Conservation (phyloP, 305 asterid genomes). For the Fraxinus angustifolia region DNA sequence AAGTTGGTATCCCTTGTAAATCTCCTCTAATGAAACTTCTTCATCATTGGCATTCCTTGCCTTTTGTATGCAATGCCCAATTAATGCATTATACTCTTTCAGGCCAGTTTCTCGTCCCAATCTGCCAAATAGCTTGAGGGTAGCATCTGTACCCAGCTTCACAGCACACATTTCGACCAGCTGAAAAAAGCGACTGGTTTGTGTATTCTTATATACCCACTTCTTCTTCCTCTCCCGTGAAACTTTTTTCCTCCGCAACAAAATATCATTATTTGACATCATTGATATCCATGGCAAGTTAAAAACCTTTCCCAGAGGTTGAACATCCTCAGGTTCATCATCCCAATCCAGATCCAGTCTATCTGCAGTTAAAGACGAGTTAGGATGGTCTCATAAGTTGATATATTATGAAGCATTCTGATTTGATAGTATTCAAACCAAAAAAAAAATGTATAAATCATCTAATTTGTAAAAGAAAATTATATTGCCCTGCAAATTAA, state of each 20-base stretch:
- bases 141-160: constrained; percentile 53
- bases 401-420: background rate
- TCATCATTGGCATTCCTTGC: constrained; percentile 65
- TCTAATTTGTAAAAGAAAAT: background rate
- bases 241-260: constrained; percentile 46
- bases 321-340: constrained; percentile 27
- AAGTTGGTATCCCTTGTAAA: constrained; percentile 52
- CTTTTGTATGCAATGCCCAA: constrained; percentile 47
- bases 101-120: constrained; percentile 58
- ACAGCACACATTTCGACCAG: constrained; percentile 48
- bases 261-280: constrained; percentile 24
- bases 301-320: constrained; percentile 19
- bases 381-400: constrained; percentile 18
- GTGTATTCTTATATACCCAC: constrained; percentile 38
- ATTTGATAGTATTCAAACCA: constrained; percentile 5
- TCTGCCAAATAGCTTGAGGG: constrained; percentile 50
- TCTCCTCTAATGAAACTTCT: constrained; percentile 51
- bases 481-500: background rate
- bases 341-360: constrained; percentile 44
- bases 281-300: constrained; percentile 41
- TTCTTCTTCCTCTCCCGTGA: constrained; percentile 61
- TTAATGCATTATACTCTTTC: constrained; percentile 53
- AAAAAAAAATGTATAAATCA: background rate
- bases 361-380: constrained; percentile 42
- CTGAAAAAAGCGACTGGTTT: constrained; percentile 30